These are phyloP conservation scores for Lodderomyces parapsilosis DNA, from an alignment of 1,139 yeast genomes.

Conservation along the genomic window DNA sequence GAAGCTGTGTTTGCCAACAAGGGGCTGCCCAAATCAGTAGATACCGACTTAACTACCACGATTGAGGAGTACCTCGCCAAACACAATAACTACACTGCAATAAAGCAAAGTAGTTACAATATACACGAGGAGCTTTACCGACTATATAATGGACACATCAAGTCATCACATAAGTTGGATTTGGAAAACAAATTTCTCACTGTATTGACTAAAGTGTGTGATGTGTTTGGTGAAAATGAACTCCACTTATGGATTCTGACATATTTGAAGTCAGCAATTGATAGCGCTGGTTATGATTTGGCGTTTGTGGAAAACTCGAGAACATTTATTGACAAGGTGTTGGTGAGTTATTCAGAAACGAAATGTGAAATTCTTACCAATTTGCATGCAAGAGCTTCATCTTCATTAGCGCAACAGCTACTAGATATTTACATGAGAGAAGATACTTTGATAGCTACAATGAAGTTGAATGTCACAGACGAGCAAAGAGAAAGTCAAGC, in stretches of 20 bases:
- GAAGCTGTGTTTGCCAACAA: conserved; percentile 26
- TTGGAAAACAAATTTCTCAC: conserved; percentile 49
- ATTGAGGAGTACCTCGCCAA: conserved; percentile 29
- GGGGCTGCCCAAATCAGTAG: conserved; percentile 19
- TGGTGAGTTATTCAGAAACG: conserved; percentile 22
- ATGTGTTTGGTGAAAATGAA: conserved; percentile 39
- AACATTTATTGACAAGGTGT: conserved; percentile 36
- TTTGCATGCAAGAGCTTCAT: conserved; percentile 24
- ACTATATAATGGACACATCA: conserved; percentile 41
- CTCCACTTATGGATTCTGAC: conserved; percentile 52
- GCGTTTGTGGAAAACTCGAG: conserved; percentile 43
- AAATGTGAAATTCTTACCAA: conserved; percentile 27
- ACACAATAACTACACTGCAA: conserved; percentile 38
- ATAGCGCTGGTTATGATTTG: conserved; percentile 55
- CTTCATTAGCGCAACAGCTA: conserved; percentile 26
- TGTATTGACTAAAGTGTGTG: conserved; percentile 39
- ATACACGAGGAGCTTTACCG: conserved; percentile 51
- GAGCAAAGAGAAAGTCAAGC: conserved; percentile 28
- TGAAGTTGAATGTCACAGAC: conserved; percentile 19
- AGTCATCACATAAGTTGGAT: conserved; percentile 27
- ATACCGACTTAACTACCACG: conserved; percentile 16
- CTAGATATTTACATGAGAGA: conserved; percentile 29
- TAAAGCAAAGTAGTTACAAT: conserved; percentile 30
- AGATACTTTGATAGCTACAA: conserved; percentile 15
- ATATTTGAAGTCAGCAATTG: conserved; percentile 55